Evolutionary conservation across 225 moss, liverwort and hornwort species (phyloP).

Genomic region (Pseudoscleropodium purum): DNA sequence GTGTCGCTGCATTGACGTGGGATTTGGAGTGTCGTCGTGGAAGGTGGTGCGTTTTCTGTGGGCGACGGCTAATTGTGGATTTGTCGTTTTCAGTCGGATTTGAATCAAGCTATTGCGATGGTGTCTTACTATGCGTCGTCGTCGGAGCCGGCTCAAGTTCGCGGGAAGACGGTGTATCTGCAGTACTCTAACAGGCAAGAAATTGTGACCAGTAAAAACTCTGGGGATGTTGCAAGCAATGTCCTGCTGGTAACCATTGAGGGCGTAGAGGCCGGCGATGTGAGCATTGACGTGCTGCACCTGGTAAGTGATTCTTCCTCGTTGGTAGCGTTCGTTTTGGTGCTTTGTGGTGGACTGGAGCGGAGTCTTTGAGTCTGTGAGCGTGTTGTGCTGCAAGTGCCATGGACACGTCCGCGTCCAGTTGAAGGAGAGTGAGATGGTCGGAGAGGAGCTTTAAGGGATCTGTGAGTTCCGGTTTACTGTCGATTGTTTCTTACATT

Average conservation of each 20-base stretch:
- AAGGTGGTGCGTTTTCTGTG: background rate
- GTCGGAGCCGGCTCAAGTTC: slow-evolving; percentile 96
- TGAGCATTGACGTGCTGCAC: slow-evolving; percentile 99
- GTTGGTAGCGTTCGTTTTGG: background rate
- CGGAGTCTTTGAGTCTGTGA: slow-evolving; percentile 42
- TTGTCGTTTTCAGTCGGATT: slow-evolving; percentile 45
- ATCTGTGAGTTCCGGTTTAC: slow-evolving; percentile 52
- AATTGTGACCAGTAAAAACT: slow-evolving; percentile 99
- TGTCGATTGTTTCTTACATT: slow-evolving; percentile 83
- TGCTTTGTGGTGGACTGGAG: slow-evolving; percentile 22
- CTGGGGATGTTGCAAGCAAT: slow-evolving; percentile 99
- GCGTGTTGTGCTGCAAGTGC: slow-evolving; percentile 39
- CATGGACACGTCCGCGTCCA: slow-evolving; percentile 12
- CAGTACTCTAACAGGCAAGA: slow-evolving; percentile 99
- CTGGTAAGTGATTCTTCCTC: slow-evolving; percentile 81
- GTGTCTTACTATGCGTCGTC: slow-evolving; percentile 99
- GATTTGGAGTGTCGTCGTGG: background rate
- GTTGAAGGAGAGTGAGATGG: slow-evolving; percentile 14
- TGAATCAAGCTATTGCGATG: slow-evolving; percentile 99
- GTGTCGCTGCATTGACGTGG: background rate
- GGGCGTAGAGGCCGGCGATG: slow-evolving; percentile 99
- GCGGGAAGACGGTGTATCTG: slow-evolving; percentile 98
- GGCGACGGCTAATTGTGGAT: background rate
- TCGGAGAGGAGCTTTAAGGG: slow-evolving; percentile 39
- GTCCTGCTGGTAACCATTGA: slow-evolving; percentile 99